phyloP scores from a whole-genome alignment of 1,284 basidiomycete species.

The Malassezia sympodialis region DNA sequence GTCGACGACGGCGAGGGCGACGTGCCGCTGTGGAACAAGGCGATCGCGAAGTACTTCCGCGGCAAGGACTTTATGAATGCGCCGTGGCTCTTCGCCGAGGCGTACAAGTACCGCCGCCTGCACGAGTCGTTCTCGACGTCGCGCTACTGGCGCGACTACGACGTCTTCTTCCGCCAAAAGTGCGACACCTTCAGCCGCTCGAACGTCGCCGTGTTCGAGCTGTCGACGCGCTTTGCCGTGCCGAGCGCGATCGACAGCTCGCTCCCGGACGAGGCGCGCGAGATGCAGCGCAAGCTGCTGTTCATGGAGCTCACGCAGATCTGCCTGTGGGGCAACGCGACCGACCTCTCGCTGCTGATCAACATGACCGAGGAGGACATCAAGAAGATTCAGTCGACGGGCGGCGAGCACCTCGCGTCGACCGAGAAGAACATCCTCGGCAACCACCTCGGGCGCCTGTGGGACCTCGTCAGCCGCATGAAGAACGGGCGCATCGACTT shows the following conservation, averaged over 20 bases:
- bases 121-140: conserved; percentile 90
- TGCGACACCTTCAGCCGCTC: conserved; percentile 95
- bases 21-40: conserved; percentile 90
- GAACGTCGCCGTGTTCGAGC: conserved; percentile 80
- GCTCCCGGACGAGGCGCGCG: conserved; percentile 56
- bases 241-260: conserved; percentile 58
- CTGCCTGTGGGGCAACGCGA: conserved; percentile 49
- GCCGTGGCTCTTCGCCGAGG: conserved; percentile 60
- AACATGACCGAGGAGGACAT: conserved; percentile 99
- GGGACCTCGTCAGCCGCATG: conserved; percentile 64
- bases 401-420: conserved; percentile 83
- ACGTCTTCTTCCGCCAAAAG: conserved; percentile 52
- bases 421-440: conserved; percentile 92
- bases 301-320: conserved; percentile 83
- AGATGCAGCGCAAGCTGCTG: conserved; percentile 72
- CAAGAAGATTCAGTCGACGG: conserved; percentile 90
- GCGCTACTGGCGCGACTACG: conserved; percentile 73
- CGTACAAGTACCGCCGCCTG: conserved; percentile 90
- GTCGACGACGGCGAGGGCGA: conserved; percentile 88
- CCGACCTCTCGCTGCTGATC: conserved; percentile 86
- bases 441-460: conserved; percentile 68
- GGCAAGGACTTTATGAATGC: conserved; percentile 91
- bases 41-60: conserved; percentile 61
- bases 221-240: conserved; percentile 82
- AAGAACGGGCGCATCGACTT: conserved; percentile 50